These are phyloP conservation scores for Vitis rupestris DNA, from an alignment of 164 flowering plant species.

Conservation along the genomic window DNA sequence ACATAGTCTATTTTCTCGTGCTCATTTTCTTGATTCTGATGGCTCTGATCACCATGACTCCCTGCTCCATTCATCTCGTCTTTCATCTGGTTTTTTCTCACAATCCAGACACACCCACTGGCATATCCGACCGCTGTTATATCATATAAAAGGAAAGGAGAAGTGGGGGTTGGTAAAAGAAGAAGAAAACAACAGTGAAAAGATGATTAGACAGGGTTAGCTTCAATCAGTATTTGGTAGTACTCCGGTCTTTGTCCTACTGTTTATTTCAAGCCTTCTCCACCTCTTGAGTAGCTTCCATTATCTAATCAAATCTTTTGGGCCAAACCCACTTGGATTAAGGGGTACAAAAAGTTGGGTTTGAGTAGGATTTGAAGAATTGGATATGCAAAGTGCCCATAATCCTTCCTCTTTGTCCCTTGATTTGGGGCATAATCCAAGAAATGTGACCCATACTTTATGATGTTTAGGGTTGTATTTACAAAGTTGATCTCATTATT, in stretches of 20 bases:
- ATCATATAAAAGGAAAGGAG: background rate
- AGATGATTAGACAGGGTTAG: background rate
- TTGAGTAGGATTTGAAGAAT: too few relatives aligned
- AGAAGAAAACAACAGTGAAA: background rate
- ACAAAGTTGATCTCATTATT: conserved; percentile 6
- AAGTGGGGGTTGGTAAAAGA: conserved; percentile 9
- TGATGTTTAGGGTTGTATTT: background rate
- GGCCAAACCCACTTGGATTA: too few relatives aligned
- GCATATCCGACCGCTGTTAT: background rate
- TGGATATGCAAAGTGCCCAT: too few relatives aligned
- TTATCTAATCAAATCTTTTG: too few relatives aligned
- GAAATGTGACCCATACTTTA: too few relatives aligned
- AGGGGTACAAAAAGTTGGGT: too few relatives aligned
- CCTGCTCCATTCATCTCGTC: conserved; percentile 6
- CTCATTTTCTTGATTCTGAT: conserved; percentile 1
- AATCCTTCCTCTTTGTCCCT: too few relatives aligned
- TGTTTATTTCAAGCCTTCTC: background rate
- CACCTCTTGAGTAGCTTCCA: background rate
- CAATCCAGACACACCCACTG: background rate
- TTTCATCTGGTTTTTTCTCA: conserved; percentile 19
- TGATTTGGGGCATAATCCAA: too few relatives aligned
- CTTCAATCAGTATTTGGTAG: background rate
- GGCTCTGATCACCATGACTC: background rate
- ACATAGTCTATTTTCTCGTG: conserved; percentile 57
- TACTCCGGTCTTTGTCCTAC: background rate